Evolutionary conservation across 2,329 filamentous ascomycete genomes (phyloP), one percentile per base, ranked within the genome.

Genomic region (Escovopsis sp.): DNA sequence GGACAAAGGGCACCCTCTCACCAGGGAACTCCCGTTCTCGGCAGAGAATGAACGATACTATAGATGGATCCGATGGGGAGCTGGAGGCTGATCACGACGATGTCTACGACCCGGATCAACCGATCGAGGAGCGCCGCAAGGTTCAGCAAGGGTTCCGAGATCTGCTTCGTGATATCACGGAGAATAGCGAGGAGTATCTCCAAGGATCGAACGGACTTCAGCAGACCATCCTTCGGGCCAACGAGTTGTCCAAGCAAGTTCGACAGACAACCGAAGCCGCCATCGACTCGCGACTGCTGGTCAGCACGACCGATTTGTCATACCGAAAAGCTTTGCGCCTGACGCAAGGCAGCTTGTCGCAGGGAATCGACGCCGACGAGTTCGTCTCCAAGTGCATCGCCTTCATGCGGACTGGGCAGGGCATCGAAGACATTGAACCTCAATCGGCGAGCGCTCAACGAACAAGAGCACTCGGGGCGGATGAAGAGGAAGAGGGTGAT

Each of bases 191-290:
- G 46, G 81, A 89, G 51, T 82, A 78, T 45, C 61, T 93, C 20
- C 71, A 77, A 49, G 68, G 71, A 32, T 83, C 80, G 8, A 66
- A 70, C 20, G 76, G 78, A 2, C 65, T 94, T 13, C 66, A 73
- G 44, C 68, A 81, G 9, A 76, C 78, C 1, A 65, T 96, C 20
- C 59, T 72, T 20, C 71, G 72, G 48, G 79, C 82, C 13, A 79
- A 91, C 50, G 59, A 68, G 31, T 63, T 80, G 12, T 79, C 81
- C 46, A 67, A 69, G 43, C 69, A 76, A 50, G 81, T 94, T 45
- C 84, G 82, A 53, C 88, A 95, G 64, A 94, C 91, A 1, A 78
- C 80, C 2, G 91, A 96, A 57, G 91, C 91, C 1, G 84, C 83
- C 1, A 80, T 94, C 46, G 91, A 98, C 57, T 87, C 89, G 0